Conservation (phyloP, 345 rosid species). For the Ailanthus altissimus region DNA sequence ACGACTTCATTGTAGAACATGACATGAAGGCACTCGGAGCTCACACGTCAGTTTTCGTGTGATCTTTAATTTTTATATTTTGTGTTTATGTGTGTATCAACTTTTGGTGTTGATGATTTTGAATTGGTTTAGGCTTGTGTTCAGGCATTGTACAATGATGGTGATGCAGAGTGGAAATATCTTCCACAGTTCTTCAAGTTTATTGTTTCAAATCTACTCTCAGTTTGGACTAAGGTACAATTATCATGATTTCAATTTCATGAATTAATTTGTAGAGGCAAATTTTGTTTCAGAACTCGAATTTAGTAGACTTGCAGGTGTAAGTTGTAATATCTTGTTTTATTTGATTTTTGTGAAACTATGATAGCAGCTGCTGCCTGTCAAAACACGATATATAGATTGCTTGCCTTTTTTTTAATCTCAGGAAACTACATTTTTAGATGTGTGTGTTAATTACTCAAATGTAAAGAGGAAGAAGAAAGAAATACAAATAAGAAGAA, state of each 20-base stretch:
- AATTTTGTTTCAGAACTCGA: neutral
- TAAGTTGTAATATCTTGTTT: conserved; percentile 27
- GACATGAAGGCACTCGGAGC: conserved; percentile 99
- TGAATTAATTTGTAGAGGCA: neutral
- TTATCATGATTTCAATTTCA: neutral
- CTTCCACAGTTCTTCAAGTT: conserved; percentile 98
- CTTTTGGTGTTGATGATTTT: neutral
- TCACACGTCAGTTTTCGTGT: conserved; percentile 59
- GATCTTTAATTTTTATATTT: neutral
- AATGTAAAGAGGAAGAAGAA: too few relatives aligned
- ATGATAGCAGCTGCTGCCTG: neutral
- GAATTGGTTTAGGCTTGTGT: conserved; percentile 63
- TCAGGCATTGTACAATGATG: conserved; percentile 83
- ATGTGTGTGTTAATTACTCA: too few relatives aligned
- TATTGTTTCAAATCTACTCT: conserved; percentile 84
- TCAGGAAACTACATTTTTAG: conserved; percentile 87
- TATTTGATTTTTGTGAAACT: conserved; percentile 2
- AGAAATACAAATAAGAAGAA: too few relatives aligned
- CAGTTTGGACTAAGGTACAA: conserved; percentile 85
- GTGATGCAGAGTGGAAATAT: conserved; percentile 87
- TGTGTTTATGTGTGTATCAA: neutral
- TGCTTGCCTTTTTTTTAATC: conserved; percentile 18
- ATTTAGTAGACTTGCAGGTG: conserved; percentile 24
- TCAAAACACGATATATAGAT: neutral
- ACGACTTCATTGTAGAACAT: conserved; percentile 94